Conservation (phyloP, 441 rosid genomes). For the Bocquillonia castaneifolia region DNA sequence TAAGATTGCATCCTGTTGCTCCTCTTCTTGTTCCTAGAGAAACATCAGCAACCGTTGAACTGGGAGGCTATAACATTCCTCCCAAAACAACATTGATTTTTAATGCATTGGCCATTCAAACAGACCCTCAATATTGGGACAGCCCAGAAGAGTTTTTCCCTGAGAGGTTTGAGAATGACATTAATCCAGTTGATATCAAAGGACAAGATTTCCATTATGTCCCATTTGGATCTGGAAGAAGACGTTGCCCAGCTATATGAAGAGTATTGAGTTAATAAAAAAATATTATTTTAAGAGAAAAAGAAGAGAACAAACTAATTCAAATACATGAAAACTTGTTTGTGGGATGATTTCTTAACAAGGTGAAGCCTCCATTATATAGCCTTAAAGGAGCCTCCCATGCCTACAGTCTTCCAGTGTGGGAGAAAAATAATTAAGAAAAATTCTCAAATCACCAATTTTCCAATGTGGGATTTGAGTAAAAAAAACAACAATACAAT, state of each 20-base stretch:
- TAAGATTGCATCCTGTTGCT: conserved; percentile 41
- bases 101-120: conserved; percentile 32
- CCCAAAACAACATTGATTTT: conserved; percentile 33
- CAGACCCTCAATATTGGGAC: conserved; percentile 36
- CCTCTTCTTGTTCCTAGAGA: conserved; percentile 44
- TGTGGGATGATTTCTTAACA: too few relatives aligned
- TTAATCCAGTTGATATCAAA: conserved; percentile 25
- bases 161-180: conserved; percentile 34
- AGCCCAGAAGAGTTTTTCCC: conserved; percentile 36
- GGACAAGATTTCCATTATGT: conserved; percentile 39
- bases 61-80: conserved; percentile 34
- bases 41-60: conserved; percentile 25
- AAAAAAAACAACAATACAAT: too few relatives aligned
- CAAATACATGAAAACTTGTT: too few relatives aligned
- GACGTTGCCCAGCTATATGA: conserved; percentile 52
- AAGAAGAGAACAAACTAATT: too few relatives aligned
- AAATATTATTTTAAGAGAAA: too few relatives aligned
- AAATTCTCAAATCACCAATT: too few relatives aligned
- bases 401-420: too few relatives aligned
- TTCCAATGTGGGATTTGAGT: too few relatives aligned
- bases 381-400: too few relatives aligned
- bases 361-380: too few relatives aligned
- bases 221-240: conserved; percentile 46
- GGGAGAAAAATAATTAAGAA: too few relatives aligned
- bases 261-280: too few relatives aligned